Conservation (phyloP, 2,329 filamentous ascomycete species). For the Aureobasidium vineae region DNA sequence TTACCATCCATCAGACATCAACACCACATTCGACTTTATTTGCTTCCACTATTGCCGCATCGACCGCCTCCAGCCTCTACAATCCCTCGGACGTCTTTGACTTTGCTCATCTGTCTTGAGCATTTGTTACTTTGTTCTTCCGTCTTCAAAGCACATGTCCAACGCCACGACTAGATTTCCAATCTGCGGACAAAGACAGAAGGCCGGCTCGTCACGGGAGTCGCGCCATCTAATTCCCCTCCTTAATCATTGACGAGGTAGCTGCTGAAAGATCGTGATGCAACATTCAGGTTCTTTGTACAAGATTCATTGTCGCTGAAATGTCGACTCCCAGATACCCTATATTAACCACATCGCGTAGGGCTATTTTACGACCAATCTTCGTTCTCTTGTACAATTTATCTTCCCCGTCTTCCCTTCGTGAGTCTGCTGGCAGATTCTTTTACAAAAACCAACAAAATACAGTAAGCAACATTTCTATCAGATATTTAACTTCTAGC, state of each 20-base stretch:
- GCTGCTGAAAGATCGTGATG: background rate
- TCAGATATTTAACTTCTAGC: background rate
- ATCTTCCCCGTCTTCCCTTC: background rate
- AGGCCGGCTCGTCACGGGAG: background rate
- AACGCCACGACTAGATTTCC: background rate
- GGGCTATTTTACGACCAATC: background rate
- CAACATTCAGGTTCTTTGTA: background rate
- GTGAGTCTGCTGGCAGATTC: slow-evolving; percentile 19
- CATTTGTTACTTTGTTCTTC: background rate
- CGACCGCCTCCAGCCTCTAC: background rate
- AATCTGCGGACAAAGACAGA: background rate
- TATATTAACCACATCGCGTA: background rate
- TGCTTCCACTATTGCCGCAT: background rate
- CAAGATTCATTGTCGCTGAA: background rate
- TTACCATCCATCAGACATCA: no score
- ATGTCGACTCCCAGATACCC: background rate
- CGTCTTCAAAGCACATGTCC: no score
- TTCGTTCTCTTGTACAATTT: background rate
- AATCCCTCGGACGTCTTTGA: background rate
- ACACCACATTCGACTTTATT: no score
- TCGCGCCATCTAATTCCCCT: background rate
- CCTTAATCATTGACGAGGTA: background rate
- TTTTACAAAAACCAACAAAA: background rate
- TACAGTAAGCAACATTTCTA: background rate
- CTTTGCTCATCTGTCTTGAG: background rate